These are phyloP conservation scores for Nitzschia sp. DNA, from an alignment of 108 stramenopile species.

Conservation along the genomic window DNA sequence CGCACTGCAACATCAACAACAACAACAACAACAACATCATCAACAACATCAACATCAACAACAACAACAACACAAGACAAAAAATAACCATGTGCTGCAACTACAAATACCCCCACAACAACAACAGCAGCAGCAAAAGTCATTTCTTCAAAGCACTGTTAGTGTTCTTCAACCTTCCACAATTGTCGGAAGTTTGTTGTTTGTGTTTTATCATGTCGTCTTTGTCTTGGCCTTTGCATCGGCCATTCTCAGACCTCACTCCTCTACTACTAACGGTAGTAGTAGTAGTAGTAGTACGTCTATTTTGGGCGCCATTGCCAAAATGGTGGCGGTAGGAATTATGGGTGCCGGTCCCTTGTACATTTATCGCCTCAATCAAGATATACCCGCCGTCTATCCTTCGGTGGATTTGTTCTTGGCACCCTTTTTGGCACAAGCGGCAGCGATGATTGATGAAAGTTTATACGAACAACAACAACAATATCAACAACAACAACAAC, in stretches of 20 bases:
- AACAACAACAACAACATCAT: no score
- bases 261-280: neutral
- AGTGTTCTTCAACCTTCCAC: conserved; percentile 29
- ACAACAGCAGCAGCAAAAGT: no score
- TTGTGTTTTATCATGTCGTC: conserved; percentile 46
- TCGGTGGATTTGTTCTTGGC: conserved; percentile 66
- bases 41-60: no score
- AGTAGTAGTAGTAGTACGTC: neutral
- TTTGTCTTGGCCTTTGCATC: conserved; percentile 46
- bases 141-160: no score
- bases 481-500: neutral
- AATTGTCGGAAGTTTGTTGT: conserved; percentile 31
- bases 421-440: conserved; percentile 68
- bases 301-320: conserved; percentile 40
- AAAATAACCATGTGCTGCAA: no score
- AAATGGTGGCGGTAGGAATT: conserved; percentile 30
- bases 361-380: conserved; percentile 20
- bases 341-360: conserved; percentile 22
- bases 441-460: conserved; percentile 44
- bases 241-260: conserved; percentile 32
- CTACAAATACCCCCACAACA: no score
- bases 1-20: no score
- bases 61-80: no score
- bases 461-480: neutral
- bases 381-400: conserved; percentile 52